phyloP scores from a whole-genome alignment of 129 eudicot genomes.

The Logfia minima region DNA sequence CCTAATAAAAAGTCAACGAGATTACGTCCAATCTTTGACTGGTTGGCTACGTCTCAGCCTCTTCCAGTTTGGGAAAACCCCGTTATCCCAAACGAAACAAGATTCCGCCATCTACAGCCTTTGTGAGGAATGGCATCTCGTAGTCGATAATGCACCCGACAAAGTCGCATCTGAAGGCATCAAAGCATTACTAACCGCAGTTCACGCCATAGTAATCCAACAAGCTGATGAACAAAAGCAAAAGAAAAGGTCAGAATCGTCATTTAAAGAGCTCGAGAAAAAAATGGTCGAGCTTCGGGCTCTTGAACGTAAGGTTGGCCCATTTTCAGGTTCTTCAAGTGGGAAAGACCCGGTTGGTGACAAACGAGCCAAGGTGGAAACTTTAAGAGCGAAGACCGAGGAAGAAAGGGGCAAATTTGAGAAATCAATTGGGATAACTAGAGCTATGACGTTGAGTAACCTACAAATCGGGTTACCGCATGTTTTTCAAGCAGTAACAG shows the following conservation, averaged over 20 bases:
- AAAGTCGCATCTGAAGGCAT: conserved; percentile 93
- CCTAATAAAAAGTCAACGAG: conserved; percentile 79
- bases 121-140: conserved; percentile 92
- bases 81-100: conserved; percentile 44
- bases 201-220: conserved; percentile 79
- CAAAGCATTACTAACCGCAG: conserved; percentile 54
- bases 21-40: conserved; percentile 72
- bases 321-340: conserved; percentile 39
- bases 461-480: conserved; percentile 91
- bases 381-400: conserved; percentile 62
- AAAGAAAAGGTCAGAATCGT: conserved; percentile 70
- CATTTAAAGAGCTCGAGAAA: conserved; percentile 77
- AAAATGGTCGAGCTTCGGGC: conserved; percentile 60
- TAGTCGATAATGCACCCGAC: conserved; percentile 73
- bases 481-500: conserved; percentile 93
- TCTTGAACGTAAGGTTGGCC: conserved; percentile 67
- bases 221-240: conserved; percentile 81
- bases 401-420: conserved; percentile 83
- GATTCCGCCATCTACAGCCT: conserved; percentile 82
- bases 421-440: conserved; percentile 61
- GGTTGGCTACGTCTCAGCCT: conserved; percentile 99
- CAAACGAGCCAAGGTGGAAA: conserved; percentile 73
- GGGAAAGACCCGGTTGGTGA: conserved; percentile 58
- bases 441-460: conserved; percentile 78
- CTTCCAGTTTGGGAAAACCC: conserved; percentile 64